phyloP scores from a whole-genome alignment of 2,329 filamentous ascomycete genomes.

The Colletotrichum ledebouriae region DNA sequence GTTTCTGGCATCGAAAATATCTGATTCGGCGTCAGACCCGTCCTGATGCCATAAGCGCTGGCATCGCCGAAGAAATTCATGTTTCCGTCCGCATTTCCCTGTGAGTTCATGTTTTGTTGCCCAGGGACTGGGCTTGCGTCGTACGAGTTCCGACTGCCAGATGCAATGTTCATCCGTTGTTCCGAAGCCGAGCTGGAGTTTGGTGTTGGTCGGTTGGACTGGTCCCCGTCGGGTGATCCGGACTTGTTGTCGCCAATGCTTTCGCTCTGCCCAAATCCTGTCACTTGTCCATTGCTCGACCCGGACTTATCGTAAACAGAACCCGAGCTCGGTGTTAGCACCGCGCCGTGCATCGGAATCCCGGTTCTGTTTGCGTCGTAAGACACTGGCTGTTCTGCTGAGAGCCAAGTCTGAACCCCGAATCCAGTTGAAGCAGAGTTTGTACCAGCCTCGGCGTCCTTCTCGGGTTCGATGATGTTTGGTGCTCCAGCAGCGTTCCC shows the following conservation, averaged over 20 bases:
- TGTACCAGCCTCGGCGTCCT: constrained; percentile 47
- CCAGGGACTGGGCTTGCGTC: constrained; percentile 64
- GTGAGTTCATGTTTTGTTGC: constrained; percentile 56
- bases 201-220: constrained; percentile 70
- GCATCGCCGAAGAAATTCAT: constrained; percentile 57
- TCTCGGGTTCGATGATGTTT: constrained; percentile 56
- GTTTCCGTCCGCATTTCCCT: constrained; percentile 54
- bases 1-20: constrained; percentile 54
- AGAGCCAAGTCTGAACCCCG: constrained; percentile 54
- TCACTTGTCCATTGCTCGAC: constrained; percentile 47
- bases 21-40: constrained; percentile 52
- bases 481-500: constrained; percentile 55
- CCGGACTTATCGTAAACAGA: constrained; percentile 51
- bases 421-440: constrained; percentile 47
- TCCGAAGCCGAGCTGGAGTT: constrained; percentile 68
- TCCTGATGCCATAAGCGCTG: constrained; percentile 54
- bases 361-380: constrained; percentile 34
- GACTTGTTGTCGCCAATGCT: constrained; percentile 60
- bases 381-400: constrained; percentile 56
- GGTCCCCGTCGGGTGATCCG: constrained; percentile 62
- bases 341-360: constrained; percentile 39
- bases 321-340: constrained; percentile 40
- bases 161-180: constrained; percentile 47
- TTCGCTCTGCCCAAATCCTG: constrained; percentile 58
- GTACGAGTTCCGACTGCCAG: constrained; percentile 58